Base-by-base conservation (phyloP, 1,284 basidiomycete genomes). In the Sanghuangporus sanghuang region DNA sequence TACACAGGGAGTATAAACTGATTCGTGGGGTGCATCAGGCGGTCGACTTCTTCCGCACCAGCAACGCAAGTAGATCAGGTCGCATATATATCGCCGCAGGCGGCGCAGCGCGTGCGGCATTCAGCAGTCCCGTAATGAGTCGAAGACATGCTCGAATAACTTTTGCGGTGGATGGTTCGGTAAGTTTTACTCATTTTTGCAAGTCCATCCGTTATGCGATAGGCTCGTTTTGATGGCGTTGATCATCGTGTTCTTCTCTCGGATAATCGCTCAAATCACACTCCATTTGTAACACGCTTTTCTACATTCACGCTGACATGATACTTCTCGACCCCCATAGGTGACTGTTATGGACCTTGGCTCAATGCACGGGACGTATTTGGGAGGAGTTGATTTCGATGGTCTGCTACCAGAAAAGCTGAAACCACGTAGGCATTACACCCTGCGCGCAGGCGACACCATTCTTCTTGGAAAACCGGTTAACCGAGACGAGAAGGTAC, bases 101-200 rank as follows among this genome's bases (percentile, higher is more conserved):
- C 35, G 42, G 61, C 38, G 38, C 55, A 3, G 60, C 56, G 9
- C 64, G 60, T 36, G 64, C 61, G 27, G 53, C 61, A 9, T 65
- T 65, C 61, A 65, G 60, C 50, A 58, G 64, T 16, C 64, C 64
- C 6, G 64, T 65, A 9, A 65, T 65, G 64, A 65, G 64, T 55
- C 62, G 64, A 49, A 40, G 38, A 40, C 64, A 65, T 42, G 64
- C 64, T 39, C 54, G 61, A 21, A 58, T 65, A 58, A 42, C 56
- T 11, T 62, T 65, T 27, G 55, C 46, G 23, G 48, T 59, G 3
- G 49, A 65, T 55, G 61, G 64, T 1, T 57, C 35, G 18, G 64
- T 62, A 36, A 57, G 64, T 65, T 44, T 23, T 16, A 14, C 35
- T 21, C 32, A 16, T 46, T 14, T 9, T 16, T 18, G 44, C 21